Evolutionary conservation across 257 asterid species (phyloP), one percentile per base, ranked within the genome.

Genomic region (Solanum etuberosum): DNA sequence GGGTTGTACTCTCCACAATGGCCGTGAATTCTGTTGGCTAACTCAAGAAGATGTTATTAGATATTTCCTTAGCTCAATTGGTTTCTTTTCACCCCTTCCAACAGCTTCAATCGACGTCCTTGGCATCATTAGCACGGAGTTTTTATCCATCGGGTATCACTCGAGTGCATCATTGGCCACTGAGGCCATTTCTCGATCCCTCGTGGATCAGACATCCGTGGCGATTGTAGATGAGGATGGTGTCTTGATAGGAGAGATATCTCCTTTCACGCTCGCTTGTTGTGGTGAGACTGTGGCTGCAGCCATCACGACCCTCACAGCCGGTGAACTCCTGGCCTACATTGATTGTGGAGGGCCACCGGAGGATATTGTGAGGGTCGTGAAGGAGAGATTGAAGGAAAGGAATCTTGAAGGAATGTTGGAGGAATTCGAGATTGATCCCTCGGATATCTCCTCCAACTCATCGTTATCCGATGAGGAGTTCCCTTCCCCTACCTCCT

Each of bases 261-360:
- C 99, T 31, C 99, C 99, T 12, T 84, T 88, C 86, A 89, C 94
- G 2, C 93, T 96, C 1, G 90, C 94, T 35, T 89, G 92, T 90
- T 92, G 95, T 43, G 96, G 94, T 31, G 97, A 93, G 88, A 88
- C 95, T 0, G 91, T 89, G 20, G 93, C 95, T 0, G 94, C 98
- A 4, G 98, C 99, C 27, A 83, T 96, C 83, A 35, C 91, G 8
- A 91, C 98, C 40, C 94, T 96, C 85, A 93, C 98, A 1, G 94
- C 97, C 2, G 96, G 98, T 23, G 99, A 96, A 35, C 96, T 96
- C 67, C 90, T 96, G 95, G 92, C 95, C 80, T 96, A 92, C 88
- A 93, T 95, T 7, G 99, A 94, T 87, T 90, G 93, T 42, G 98
- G 96, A 3, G 96, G 98, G 25, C 97, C 96, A 4, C 94, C 98